phyloP scores from a whole-genome alignment of 164 flowering plant species.

The Vitis riparia region DNA sequence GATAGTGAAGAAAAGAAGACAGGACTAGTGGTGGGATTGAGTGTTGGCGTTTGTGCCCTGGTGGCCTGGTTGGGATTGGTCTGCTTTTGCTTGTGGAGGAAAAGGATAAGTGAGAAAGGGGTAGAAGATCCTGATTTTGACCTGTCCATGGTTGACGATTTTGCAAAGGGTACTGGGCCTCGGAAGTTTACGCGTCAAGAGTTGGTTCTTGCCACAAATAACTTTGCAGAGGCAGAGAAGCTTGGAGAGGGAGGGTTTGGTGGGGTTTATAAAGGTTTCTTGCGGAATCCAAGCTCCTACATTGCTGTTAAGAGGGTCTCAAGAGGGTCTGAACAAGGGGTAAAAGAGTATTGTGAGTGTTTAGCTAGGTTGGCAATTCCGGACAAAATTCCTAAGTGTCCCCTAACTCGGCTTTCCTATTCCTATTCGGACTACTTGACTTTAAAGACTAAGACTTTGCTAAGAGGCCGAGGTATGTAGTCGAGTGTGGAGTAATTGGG shows the following conservation, averaged over 20 bases:
- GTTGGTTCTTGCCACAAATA: background rate
- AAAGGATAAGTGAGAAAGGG: background rate
- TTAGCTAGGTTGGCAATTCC: too few relatives aligned
- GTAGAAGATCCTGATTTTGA: background rate
- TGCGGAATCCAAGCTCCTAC: conserved; percentile 3
- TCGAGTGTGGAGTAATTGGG: too few relatives aligned
- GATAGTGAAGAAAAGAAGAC: background rate
- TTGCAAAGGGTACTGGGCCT: conserved; percentile 14
- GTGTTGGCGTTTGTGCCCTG: too few relatives aligned
- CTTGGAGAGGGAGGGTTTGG: conserved; percentile 8
- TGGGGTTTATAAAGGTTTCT: background rate
- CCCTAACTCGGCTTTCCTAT: too few relatives aligned
- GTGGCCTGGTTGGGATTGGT: background rate
- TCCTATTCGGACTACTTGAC: too few relatives aligned
- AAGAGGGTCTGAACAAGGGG: conserved; percentile 25
- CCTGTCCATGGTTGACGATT: conserved; percentile 10
- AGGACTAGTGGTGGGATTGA: too few relatives aligned
- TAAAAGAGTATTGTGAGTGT: too few relatives aligned
- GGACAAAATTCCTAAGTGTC: too few relatives aligned
- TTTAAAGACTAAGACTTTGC: too few relatives aligned
- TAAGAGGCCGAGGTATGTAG: too few relatives aligned
- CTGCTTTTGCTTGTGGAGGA: background rate
- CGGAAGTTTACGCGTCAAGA: background rate
- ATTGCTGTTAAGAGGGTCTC: conserved; percentile 28
- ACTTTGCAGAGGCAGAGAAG: background rate